Base-by-base conservation (phyloP, 2,329 filamentous ascomycete genomes). In the Thelonectria blattea region DNA sequence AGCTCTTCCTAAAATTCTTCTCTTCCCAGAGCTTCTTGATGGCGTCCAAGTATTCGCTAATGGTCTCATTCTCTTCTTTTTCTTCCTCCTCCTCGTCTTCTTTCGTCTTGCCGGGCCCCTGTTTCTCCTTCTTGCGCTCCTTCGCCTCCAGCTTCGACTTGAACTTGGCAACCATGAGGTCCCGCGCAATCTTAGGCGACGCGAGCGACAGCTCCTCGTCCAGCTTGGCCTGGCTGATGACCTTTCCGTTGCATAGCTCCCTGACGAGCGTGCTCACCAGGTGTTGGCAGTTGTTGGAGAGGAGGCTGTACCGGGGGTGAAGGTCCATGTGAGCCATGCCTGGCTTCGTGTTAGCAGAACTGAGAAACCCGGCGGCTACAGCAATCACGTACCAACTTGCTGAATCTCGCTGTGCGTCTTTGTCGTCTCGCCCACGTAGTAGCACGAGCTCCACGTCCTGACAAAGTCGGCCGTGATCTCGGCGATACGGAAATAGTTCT, bases 391-490 rank as follows among this genome's bases (percentile, higher is more conserved):
- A 69, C 68, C 68, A 2, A 70, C 51, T 1, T 65, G 61, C 8
- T 70, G 62, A 5, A 69, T 68, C 32, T 70, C 66, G 0, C 61
- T 43, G 10, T 70, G 68, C 1, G 68, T 57, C 5, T 71, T 70
- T n/a, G 68, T 70, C 1, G 68, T 70, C 48, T 70, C 68, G 1
- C 68, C 68, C 1, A 70, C 61, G 17, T 70, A 70, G 47, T 69
- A 70, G 15, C 66, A 70, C 2, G 68, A 71, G 46, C 66, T 69
- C 68, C 68, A 70, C 1, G 63, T 64, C 20, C 65, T 24, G 6
- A 70, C 56, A 64, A 70, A 69, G 10, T 67, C 68, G 0, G 64
- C 17, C 1, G 63, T 67, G 1, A 70, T 67, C 5, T 62, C 47
- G 0, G 57, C 51, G 4, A 69, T 64, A 1, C 68, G 64, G 14